phyloP scores from a whole-genome alignment of 805 yeast genomes.

The Saccharomycopsis oosterbeekiorum region DNA sequence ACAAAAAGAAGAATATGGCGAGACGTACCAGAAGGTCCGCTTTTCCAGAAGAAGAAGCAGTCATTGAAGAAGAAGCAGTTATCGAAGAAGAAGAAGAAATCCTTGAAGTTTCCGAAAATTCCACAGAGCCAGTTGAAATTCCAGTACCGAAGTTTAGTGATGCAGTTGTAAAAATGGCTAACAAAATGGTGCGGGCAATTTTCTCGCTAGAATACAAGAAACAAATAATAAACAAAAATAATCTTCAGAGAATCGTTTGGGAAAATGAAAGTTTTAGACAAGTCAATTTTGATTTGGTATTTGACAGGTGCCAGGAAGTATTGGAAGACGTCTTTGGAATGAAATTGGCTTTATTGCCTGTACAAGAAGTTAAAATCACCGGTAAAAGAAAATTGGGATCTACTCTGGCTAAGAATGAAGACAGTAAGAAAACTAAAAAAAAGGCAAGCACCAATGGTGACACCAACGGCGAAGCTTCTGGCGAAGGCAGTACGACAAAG shows the following conservation, averaged over 20 bases:
- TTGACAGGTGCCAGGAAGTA: constrained; percentile 10
- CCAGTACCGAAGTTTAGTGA: background rate
- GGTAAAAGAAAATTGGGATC: background rate
- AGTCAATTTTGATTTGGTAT: constrained; percentile 14
- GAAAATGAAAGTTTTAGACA: constrained; percentile 11
- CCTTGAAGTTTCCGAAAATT: background rate
- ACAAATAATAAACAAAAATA: constrained; percentile 7
- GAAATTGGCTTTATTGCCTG: background rate
- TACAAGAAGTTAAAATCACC: background rate
- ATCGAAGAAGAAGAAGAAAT: background rate
- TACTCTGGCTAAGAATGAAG: background rate
- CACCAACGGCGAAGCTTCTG: background rate
- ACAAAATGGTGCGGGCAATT: constrained; percentile 16
- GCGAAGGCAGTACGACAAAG: background rate
- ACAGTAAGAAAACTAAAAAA: background rate
- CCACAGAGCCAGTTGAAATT: background rate
- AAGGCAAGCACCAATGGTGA: background rate
- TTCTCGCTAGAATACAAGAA: constrained; percentile 14
- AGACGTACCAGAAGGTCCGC: background rate
- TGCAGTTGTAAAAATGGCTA: constrained; percentile 12
- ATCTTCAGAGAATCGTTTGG: constrained; percentile 16
- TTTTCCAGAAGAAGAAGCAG: background rate
- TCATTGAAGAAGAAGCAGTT: background rate
- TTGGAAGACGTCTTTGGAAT: constrained; percentile 10
- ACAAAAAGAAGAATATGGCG: background rate